phyloP scores from a whole-genome alignment of 345 rosid genomes.

The Mangifera indica region DNA sequence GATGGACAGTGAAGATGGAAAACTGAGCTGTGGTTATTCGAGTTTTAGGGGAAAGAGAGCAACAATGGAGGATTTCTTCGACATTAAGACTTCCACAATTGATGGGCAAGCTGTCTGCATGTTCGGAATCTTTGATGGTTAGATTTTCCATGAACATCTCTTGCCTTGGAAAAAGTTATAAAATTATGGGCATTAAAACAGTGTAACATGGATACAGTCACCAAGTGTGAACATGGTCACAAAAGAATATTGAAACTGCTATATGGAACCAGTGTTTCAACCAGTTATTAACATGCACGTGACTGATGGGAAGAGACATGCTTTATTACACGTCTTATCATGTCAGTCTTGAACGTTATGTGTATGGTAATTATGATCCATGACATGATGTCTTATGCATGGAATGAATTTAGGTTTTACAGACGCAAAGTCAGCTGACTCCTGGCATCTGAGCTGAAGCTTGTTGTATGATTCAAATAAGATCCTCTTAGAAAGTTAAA shows the following conservation, averaged over 20 bases:
- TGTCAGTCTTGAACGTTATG: background rate
- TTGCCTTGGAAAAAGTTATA: constrained; percentile 12
- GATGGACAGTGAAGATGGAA: constrained; percentile 79
- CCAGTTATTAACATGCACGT: constrained; percentile 4
- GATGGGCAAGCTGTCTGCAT: constrained; percentile 75
- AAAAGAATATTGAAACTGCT: constrained; percentile 4
- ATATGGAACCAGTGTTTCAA: constrained; percentile 10
- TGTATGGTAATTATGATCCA: constrained; percentile 1
- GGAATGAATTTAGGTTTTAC: background rate
- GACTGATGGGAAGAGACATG: constrained; percentile 12
- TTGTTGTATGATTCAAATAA: background rate
- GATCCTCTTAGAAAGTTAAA: background rate
- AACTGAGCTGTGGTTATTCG: constrained; percentile 90
- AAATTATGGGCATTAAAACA: constrained; percentile 4
- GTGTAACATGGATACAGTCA: constrained; percentile 8
- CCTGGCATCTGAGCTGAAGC: background rate
- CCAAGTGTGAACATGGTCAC: constrained; percentile 8
- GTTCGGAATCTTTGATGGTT: constrained; percentile 99
- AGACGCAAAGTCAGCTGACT: background rate
- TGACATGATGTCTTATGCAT: constrained; percentile 7
- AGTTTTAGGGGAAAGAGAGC: constrained; percentile 96
- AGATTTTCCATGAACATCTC: constrained; percentile 30
- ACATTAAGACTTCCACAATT: constrained; percentile 65
- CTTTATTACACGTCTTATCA: background rate
- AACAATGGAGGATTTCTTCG: constrained; percentile 94